Evolutionary conservation across 2,329 filamentous ascomycete genomes (phyloP), one percentile per base, ranked within the genome.

Genomic region (Pestalotiopsis sp.): DNA sequence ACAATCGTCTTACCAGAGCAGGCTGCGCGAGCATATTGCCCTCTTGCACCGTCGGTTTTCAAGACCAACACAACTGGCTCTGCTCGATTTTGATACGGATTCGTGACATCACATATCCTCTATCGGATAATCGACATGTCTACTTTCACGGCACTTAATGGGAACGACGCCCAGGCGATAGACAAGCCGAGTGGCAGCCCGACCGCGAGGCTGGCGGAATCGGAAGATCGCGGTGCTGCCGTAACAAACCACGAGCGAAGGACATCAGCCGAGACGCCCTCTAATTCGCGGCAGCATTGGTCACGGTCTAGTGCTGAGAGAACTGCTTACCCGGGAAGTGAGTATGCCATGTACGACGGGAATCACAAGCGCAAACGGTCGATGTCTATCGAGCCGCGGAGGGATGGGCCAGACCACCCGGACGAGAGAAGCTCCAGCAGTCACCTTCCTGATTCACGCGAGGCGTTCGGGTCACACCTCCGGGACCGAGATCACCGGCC

Each of bases 361-460:
- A 74, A 76, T 20, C 85, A 88, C 73, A 91, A 91, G 79, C 88
- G 89, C 74, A 95, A 94, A 78, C 87, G 92, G 69, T 93, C 92
- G 6, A 81, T 84, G 59, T 92, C 91, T 5, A 78, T 82, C 48
- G 90, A 90, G 67, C 77, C 76, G 6, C 76, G 79, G 66, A 79
- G 80, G 71, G 82, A 84, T 65, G 69, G 69, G 26, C 71, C 67
- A 52, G 70, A 64, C 35, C 26, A 67, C 9, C 73, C 72, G 61
- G 68, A 80, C 70, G 78, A 73, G 69, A 77, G 75, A 71, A 76
- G 69, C 68, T 77, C 74, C 68, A 81, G 80, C 56, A 81, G 79
- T 11, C 73, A 73, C 59, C 73, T 78, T n/a, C 65, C 71, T 48
- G 81, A 82, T 64, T 74, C 78, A 62, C 82, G 81, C 68, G 83